phyloP scores from a whole-genome alignment of 176 grass and related monocot genomes.

The Alopecurus myosuroides region DNA sequence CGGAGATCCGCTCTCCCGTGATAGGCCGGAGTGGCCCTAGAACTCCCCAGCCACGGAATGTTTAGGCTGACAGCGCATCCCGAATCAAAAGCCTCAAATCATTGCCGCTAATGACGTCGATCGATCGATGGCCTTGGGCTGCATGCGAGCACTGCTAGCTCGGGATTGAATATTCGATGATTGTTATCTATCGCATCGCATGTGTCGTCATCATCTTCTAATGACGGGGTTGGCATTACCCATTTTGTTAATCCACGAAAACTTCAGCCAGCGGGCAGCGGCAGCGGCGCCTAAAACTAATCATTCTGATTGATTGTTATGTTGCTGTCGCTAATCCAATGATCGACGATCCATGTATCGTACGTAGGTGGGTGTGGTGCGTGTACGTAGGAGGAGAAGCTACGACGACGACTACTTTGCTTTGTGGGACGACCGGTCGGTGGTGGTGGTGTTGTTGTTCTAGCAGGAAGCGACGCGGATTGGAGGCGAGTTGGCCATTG shows the following conservation, averaged over 20 bases:
- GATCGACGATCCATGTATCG: not conserved
- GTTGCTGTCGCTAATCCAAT: not conserved
- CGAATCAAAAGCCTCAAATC: conserved; percentile 15
- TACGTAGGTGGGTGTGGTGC: not conserved
- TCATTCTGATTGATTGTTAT: not conserved
- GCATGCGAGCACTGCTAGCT: conserved; percentile 16
- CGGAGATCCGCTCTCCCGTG: not conserved
- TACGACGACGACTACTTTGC: not conserved
- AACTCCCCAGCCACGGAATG: conserved; percentile 17
- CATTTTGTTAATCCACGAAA: conserved; percentile 5
- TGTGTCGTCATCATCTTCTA: conserved; percentile 4
- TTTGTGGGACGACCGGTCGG: not conserved
- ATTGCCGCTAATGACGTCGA: conserved; percentile 33
- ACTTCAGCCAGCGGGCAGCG: not conserved
- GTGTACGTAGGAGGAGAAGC: not conserved
- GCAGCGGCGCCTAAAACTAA: not conserved
- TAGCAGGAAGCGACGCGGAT: not conserved
- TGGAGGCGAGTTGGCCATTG: not conserved
- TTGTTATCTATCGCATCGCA: not conserved
- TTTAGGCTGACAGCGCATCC: not conserved
- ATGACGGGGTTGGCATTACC: conserved; percentile 49
- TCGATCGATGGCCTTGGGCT: not conserved
- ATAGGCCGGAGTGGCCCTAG: not conserved
- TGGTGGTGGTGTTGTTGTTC: not conserved
- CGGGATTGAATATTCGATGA: conserved; percentile 13